Evolutionary conservation across 2,329 filamentous ascomycete species (phyloP), one percentile per base, ranked within the genome.

Genomic region (Ophiocordyceps camponoti-leonardi): DNA sequence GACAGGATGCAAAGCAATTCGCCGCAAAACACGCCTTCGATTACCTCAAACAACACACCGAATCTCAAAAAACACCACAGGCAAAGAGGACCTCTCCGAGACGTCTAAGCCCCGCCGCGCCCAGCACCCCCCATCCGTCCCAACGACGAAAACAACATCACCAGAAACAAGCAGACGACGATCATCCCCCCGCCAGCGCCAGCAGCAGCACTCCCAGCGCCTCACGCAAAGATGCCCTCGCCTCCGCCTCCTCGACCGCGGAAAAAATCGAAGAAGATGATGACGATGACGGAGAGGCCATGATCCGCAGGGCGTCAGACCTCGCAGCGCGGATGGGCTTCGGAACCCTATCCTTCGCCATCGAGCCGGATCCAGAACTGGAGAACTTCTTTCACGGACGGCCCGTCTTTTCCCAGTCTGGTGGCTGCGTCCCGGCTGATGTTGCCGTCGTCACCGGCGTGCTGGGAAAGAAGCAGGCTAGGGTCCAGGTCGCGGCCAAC

Each of bases 1-100:
- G 11, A 42, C 35, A 39, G 35, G 35, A 67, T 33, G 72, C 74
- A 22, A 75, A 72, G 55, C 62, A 67, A 49, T 73, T 68, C 49
- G 72, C 73, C 1, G 71, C 73, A 20, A 66, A 65, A 51, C 64
- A 62, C 13, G 71, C 71, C 22, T 51, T 68, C 20, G 55, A 62
- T 8, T 72, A 63, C 59, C 58, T 73, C 3, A 48, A 56, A 22
- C 52, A 35, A 20, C 11, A 13, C 44, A 11, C 43, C 14, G 7
- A 14, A 30, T n/a, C 31, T 3, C 26, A 43, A 43, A 13, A 19
- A n/a, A 7, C 2, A 6, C 41, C 13, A 43, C 8, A 43, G 13
- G 19, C 11, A 3, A n/a, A 35, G n/a, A 19, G 5, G n/a, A 2
- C 18, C n/a, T 11, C 35, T 2, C 8, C 6, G 5, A 18, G 6